These are phyloP conservation scores for Phaffomyces antillensis DNA, from an alignment of 805 yeast species.

Conservation along the genomic window DNA sequence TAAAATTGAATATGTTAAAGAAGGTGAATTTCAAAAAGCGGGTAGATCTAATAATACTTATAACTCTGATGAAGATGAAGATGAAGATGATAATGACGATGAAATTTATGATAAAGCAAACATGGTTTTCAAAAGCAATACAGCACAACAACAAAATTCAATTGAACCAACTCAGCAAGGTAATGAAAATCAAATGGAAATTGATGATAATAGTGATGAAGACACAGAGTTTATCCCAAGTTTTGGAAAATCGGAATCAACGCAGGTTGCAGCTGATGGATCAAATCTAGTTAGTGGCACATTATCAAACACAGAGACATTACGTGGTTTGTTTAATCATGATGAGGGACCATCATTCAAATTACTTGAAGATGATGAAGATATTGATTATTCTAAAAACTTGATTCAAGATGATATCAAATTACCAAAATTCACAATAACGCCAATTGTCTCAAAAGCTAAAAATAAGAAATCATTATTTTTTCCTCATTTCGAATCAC, in stretches of 20 bases:
- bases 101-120: constrained; percentile 7
- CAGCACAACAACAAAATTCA: background rate
- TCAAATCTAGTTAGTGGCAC: constrained; percentile 21
- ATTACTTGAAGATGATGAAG: constrained; percentile 37
- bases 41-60: constrained; percentile 4
- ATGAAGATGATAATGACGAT: constrained; percentile 15
- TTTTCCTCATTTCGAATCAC: constrained; percentile 80
- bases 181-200: constrained; percentile 15
- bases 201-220: constrained; percentile 22
- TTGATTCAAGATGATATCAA: constrained; percentile 21
- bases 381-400: constrained; percentile 33
- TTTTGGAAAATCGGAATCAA: constrained; percentile 29
- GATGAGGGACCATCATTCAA: constrained; percentile 33
- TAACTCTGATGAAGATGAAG: constrained; percentile 21
- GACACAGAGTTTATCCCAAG: constrained; percentile 38
- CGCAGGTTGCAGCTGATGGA: background rate
- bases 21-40: constrained; percentile 19
- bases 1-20: constrained; percentile 23
- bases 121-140: constrained; percentile 2
- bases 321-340: constrained; percentile 54
- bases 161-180: constrained; percentile 12
- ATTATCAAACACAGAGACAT: constrained; percentile 47
- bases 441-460: constrained; percentile 20
- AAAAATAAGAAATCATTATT: constrained; percentile 49
- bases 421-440: constrained; percentile 13